phyloP scores from a whole-genome alignment of 768 basidiomycete genomes.

The Trametes punicea region DNA sequence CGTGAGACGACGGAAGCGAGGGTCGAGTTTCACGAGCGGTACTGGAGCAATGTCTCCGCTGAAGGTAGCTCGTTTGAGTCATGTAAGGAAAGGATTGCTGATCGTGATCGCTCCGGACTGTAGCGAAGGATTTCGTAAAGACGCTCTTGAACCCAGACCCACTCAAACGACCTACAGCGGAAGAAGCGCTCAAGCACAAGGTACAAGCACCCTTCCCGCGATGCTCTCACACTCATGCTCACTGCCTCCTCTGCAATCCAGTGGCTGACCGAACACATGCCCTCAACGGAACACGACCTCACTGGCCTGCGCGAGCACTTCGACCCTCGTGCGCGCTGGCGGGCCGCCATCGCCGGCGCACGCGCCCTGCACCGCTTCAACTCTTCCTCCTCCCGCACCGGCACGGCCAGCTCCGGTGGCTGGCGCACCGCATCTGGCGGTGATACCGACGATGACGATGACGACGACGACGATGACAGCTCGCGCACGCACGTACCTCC shows the following conservation, averaged over 20 bases:
- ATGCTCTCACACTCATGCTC: not conserved
- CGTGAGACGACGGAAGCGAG: slow-evolving; percentile 83
- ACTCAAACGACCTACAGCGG: slow-evolving; percentile 63
- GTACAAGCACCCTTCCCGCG: slow-evolving; percentile 40
- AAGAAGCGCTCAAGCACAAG: slow-evolving; percentile 62
- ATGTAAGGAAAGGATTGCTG: not conserved
- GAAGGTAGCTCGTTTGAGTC: slow-evolving; percentile 47
- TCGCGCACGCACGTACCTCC: slow-evolving; percentile 18
- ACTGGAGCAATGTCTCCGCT: slow-evolving; percentile 86
- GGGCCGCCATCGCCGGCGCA: slow-evolving; percentile 58
- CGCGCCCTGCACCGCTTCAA: slow-evolving; percentile 35
- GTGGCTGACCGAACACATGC: slow-evolving; percentile 71
- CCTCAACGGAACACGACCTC: slow-evolving; percentile 74
- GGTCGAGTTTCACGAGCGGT: slow-evolving; percentile 89
- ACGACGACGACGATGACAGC: slow-evolving; percentile 31
- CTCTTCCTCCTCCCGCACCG: slow-evolving; percentile 21
- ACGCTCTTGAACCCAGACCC: slow-evolving; percentile 72
- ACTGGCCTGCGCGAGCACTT: slow-evolving; percentile 80
- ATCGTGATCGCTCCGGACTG: not conserved
- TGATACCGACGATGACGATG: slow-evolving; percentile 34
- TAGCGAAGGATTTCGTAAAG: slow-evolving; percentile 85
- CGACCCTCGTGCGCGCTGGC: slow-evolving; percentile 71
- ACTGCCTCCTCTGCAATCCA: slow-evolving; percentile 26
- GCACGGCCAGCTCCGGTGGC: slow-evolving; percentile 33
- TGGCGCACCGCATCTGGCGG: slow-evolving; percentile 28